Percentiles rank a stretch among this genome's conserved stretches.
phyloP scores from a whole-genome alignment of 306 rosid species.

The Begonia loranthoides region DNA sequence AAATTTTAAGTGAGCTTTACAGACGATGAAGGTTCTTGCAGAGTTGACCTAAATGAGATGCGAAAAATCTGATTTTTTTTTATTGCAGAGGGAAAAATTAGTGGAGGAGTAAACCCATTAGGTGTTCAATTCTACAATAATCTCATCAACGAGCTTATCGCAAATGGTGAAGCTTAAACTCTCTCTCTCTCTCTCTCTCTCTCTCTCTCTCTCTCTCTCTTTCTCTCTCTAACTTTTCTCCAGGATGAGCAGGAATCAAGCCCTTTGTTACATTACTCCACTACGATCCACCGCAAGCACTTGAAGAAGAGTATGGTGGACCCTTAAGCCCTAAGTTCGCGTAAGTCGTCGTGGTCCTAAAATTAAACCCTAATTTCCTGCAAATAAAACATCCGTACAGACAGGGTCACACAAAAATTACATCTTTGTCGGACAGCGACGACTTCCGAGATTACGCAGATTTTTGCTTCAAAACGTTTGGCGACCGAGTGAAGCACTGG shows the following conservation, averaged over 20 bases:
- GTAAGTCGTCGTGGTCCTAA: constrained; percentile 12
- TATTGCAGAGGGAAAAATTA: constrained; percentile 22
- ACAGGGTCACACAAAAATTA: too few species aligned
- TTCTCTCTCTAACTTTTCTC: too few species aligned
- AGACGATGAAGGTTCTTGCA: too few species aligned
- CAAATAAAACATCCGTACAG: too few species aligned
- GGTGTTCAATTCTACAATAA: constrained; percentile 30
- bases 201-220: too few species aligned
- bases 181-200: not conserved
- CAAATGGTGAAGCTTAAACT: constrained; percentile 8
- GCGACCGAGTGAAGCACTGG: constrained; percentile 32
- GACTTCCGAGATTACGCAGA: constrained; percentile 19
- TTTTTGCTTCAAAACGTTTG: constrained; percentile 28
- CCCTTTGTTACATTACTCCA: constrained; percentile 29
- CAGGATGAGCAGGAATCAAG: constrained; percentile 10
- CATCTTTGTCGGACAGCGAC: constrained; percentile 6
- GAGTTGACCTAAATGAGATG: too few species aligned
- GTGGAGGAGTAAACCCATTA: constrained; percentile 21
- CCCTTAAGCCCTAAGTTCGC: constrained; percentile 15
- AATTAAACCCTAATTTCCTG: too few species aligned
- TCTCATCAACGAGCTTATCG: constrained; percentile 23
- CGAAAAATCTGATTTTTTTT: too few species aligned
- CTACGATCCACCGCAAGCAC: constrained; percentile 28
- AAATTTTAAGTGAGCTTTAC: too few species aligned
- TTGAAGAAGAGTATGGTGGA: constrained; percentile 26